Conservation (phyloP, 1,139 yeast species). For the Taphrina communis region DNA sequence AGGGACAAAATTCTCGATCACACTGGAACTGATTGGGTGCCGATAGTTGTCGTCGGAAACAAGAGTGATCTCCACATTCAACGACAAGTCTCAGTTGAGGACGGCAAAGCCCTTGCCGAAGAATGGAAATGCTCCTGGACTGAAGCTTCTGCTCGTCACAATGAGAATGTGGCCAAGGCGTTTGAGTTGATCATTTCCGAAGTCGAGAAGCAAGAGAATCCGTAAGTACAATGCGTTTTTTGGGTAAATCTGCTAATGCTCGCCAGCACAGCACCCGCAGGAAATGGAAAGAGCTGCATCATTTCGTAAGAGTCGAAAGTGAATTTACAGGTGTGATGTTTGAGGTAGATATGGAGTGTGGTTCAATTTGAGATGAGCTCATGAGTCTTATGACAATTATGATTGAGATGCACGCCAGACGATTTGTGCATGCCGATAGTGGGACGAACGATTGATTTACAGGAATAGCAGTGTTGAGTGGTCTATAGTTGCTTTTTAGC, state of each 20-base stretch:
- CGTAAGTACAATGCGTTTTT: conserved; percentile 48
- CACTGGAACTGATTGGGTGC: conserved; percentile 73
- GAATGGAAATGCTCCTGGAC: conserved; percentile 69
- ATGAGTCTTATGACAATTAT: no score
- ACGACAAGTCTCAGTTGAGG: conserved; percentile 64
- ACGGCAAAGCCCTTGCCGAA: conserved; percentile 69
- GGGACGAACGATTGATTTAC: background rate
- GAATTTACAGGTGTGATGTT: no score
- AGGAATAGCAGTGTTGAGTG: background rate
- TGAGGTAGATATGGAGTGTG: no score
- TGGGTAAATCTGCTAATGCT: background rate
- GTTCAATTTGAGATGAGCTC: no score
- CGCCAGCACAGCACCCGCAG: conserved; percentile 33
- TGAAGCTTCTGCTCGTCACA: conserved; percentile 83
- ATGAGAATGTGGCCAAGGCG: conserved; percentile 66
- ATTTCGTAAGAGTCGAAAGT: conserved; percentile 1
- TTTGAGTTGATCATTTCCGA: conserved; percentile 72
- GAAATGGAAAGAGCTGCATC: conserved; percentile 40
- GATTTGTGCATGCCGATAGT: background rate
- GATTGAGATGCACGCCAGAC: background rate
- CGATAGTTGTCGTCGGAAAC: conserved; percentile 84
- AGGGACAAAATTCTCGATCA: conserved; percentile 83
- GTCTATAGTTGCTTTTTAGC: conserved; percentile 18
- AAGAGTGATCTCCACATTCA: conserved; percentile 63
- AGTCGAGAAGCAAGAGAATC: conserved; percentile 68